Base-by-base conservation (phyloP, 1,284 basidiomycete genomes). In the Ceratobasidium theobromae region DNA sequence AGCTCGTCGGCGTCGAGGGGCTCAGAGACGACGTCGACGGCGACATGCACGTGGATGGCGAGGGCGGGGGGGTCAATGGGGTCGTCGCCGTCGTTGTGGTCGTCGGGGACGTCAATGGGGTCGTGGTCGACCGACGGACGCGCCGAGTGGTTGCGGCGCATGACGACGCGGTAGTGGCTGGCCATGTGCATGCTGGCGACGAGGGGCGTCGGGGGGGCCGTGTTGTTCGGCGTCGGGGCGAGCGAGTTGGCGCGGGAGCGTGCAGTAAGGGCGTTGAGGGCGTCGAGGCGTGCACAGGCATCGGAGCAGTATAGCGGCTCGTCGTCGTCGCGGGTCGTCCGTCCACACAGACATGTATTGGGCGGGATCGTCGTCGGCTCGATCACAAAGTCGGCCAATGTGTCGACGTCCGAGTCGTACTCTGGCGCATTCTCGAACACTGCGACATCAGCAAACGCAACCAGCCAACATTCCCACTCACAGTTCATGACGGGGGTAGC, bases 401-500 rank as follows among this genome's bases (percentile, higher is more conserved):
- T 60, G 32, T 60, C 57, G 11, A 60, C 45, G 21, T 60, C 57
- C 28, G 57, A 60, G 33, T 60, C 57, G 35, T 60, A 60, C 45
- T 60, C 57, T 14, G 57, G 57, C 32, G 57, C 57, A 45, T 43
- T 48, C 45, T 60, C 57, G 57, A 60, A 60, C 57, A 60, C 49
- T 25, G 40, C 57, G 45, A 32, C 48, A 6, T 46, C 14, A 9
- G 48, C 48, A 27, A 8, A 30, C 48, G 27, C 48, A 25, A 25
- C n/a, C n/a, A n/a, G n/a, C n/a, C n/a, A n/a, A n/a, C n/a, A n/a
- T n/a, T n/a, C n/a, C n/a, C n/a, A n/a, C n/a, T n/a, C n/a, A n/a
- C n/a, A n/a, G n/a, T n/a, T n/a, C n/a, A n/a, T n/a, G n/a, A n/a
- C n/a, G n/a, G n/a, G n/a, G n/a, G n/a, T n/a, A n/a, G n/a, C n/a